Percentiles rank a stretch among this genome's conserved stretches.
phyloP scores from a whole-genome alignment of 1,139 yeast genomes.

The Kodamaea alishanica region DNA sequence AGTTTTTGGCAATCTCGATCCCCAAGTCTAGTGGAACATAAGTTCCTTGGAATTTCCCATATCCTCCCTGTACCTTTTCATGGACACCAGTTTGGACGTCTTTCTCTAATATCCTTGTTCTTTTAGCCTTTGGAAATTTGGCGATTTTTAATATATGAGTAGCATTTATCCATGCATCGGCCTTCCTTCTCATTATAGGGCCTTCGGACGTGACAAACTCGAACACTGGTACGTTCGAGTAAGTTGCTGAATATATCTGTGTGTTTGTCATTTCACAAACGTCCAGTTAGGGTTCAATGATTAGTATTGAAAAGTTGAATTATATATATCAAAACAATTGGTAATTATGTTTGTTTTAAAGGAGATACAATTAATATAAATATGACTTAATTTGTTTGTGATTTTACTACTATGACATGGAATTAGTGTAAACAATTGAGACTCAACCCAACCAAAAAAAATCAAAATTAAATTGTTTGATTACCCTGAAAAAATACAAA shows the following conservation, averaged over 20 bases:
- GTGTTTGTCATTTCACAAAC: conserved; percentile 22
- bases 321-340: no score
- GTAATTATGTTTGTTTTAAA: no score
- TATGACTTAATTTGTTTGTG: no score
- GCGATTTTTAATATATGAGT: conserved; percentile 89
- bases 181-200: conserved; percentile 75
- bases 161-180: conserved; percentile 86
- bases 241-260: conserved; percentile 72
- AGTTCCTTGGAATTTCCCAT: conserved; percentile 93
- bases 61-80: conserved; percentile 94
- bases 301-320: no score
- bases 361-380: no score
- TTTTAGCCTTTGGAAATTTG: conserved; percentile 77
- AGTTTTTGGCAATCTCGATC: conserved; percentile 57
- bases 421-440: no score
- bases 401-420: no score
- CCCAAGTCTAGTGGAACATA: conserved; percentile 77
- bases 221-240: conserved; percentile 75
- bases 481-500: no score
- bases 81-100: conserved; percentile 84
- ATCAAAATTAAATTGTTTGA: no score
- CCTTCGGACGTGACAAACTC: conserved; percentile 69
- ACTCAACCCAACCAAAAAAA: no score
- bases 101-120: conserved; percentile 80
- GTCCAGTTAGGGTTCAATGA: no score